phyloP scores from a whole-genome alignment of 805 yeast species.

The Spencermartinsiella europaea region DNA sequence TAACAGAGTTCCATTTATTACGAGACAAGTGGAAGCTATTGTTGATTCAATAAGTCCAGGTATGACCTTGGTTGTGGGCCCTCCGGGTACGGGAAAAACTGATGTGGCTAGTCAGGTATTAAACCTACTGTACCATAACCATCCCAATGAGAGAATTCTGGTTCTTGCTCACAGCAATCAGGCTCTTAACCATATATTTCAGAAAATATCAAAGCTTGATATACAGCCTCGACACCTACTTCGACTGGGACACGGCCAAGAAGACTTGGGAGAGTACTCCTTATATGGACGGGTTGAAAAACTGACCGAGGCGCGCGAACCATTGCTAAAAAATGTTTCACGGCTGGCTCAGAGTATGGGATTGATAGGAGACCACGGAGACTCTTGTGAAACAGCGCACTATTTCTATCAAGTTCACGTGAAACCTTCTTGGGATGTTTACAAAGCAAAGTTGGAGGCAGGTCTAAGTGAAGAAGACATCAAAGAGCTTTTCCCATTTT shows the following conservation, averaged over 20 bases:
- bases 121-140: slow-evolving; percentile 20
- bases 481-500: not conserved
- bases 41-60: slow-evolving; percentile 37
- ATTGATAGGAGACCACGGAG: slow-evolving; percentile 36
- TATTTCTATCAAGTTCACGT: slow-evolving; percentile 29
- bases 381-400: slow-evolving; percentile 35
- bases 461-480: not conserved
- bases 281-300: slow-evolving; percentile 17
- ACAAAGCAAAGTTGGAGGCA: not conserved
- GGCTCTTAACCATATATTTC: slow-evolving; percentile 25
- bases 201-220: slow-evolving; percentile 20
- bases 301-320: slow-evolving; percentile 6
- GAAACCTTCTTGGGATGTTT: slow-evolving; percentile 3
- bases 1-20: slow-evolving; percentile 20
- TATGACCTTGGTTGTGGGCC: slow-evolving; percentile 62
- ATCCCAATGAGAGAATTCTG: slow-evolving; percentile 27
- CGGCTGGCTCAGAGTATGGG: slow-evolving; percentile 29
- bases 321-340: slow-evolving; percentile 28
- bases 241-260: slow-evolving; percentile 26
- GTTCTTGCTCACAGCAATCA: slow-evolving; percentile 29
- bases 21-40: slow-evolving; percentile 28
- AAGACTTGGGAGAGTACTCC: slow-evolving; percentile 11
- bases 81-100: slow-evolving; percentile 72
- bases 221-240: slow-evolving; percentile 25
- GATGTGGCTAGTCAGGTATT: slow-evolving; percentile 27